Base-by-base conservation (phyloP, 2,329 filamentous ascomycete genomes). In the Colletotrichum eleusines region DNA sequence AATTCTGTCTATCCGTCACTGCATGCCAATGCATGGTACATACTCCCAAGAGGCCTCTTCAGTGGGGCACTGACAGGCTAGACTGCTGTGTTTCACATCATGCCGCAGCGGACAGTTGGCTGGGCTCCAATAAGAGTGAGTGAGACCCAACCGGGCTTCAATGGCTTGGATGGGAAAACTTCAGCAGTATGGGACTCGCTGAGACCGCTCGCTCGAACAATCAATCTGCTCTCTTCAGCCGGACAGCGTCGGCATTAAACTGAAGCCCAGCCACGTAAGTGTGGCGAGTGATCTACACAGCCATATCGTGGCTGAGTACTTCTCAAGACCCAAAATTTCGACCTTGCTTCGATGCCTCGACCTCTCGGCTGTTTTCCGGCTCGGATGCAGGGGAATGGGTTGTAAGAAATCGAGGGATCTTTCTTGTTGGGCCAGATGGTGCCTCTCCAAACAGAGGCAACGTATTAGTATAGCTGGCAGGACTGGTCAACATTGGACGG, bases 1-100 rank as follows among this genome's bases (percentile, higher is more conserved):
- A 71, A 71, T 71, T 48, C 54, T 63, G 65, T 54, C 54, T 63
- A 59, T 54, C 69, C 58, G 69, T 63, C 65, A 63, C 68, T 69
- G 69, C 65, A 71, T 51, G 65, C 64, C 69, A 71, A 59, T 63
- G 58, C 64, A 71, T 53, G 26, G 28, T 26, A 12, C 50, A 26
- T 53, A 42, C 42, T 48, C 53, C 38, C 58, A 38, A 69, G 69
- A 71, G 69, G 69, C 69, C 69, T 71, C 64, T 69, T 35, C 46
- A 69, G 69, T 63, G 69, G 64, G 54, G 53, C 59, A 35, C 50
- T 33, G 11, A 40, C 59, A 69, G 31, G 65, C 65, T 71, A 63
- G 62, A 38, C 38, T 46, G 28, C 44, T 44, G 66, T 40, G 46
- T 69, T 69, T 66, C 61, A 59, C 53, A 59, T 66, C 54, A 66